Evolutionary conservation across 768 basidiomycete species (phyloP), one percentile per base, ranked within the genome.

Genomic region (Candolleomyces aberdarensis): DNA sequence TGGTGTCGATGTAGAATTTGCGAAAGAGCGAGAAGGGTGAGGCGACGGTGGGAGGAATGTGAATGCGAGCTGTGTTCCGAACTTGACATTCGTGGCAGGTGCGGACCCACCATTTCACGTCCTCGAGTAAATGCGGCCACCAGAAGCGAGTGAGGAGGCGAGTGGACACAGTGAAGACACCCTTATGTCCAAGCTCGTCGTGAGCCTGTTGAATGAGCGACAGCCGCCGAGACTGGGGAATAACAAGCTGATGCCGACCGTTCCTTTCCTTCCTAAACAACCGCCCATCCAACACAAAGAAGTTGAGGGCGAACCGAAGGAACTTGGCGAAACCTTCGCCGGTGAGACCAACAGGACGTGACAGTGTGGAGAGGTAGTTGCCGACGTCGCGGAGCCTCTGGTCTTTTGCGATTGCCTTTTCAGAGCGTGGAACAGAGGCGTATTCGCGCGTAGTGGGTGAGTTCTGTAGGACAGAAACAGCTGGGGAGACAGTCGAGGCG

Each of bases 71-170:
- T 41, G 36, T 67, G 29, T 56, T 58, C 1, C 71, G 57, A 3
- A 68, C 50, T 51, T 77, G 74, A 60, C 73, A 76, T 3, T 65
- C 46, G 55, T 72, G 70, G 47, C 76, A 75, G 11, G 71, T 71
- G 20, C 66, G 62, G 3, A 75, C 41, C 50, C 65, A 75, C 72
- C 72, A 74, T 19, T 58, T 40, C 8, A 76, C 64, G 56, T 77
- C 72, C 62, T 66, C 66, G 62, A 70, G 66, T 67, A 74, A 56
- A 8, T 56, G 41, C 13, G 68, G 70, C 70, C 68, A 69, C 66
- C 67, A 71, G 52, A 71, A 70, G 0, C 64, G 67, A 31, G 67
- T 63, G 0, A 69, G 56, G 3, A 71, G 59, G 0, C 60, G 48
- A 7, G 52, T 39, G n/a, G 63, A 51, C 0, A 65, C 63, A 3